These are phyloP conservation scores for Parsonsia alboflavescens DNA, from an alignment of 257 asterid genomes.

Conservation along the genomic window DNA sequence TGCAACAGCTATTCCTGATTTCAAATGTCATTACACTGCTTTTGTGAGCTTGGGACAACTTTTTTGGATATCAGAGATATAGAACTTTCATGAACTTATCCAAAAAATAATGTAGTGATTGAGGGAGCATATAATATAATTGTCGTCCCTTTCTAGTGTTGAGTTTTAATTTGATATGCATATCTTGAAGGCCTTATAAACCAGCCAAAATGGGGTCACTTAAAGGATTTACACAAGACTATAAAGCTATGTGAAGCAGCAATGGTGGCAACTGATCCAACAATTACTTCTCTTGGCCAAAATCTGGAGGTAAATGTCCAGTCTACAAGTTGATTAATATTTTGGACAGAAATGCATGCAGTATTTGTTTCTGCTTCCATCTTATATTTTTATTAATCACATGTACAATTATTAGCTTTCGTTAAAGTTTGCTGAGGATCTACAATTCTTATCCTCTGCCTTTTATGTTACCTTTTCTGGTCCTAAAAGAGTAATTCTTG, in stretches of 20 bases:
- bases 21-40: background rate
- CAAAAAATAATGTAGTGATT: background rate
- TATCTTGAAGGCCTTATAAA: conserved; percentile 45
- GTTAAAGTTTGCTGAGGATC: background rate
- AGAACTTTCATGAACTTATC: background rate
- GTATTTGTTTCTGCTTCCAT: background rate
- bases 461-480: background rate
- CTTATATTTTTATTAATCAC: background rate
- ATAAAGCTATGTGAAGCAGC: conserved; percentile 85
- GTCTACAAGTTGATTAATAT: background rate
- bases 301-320: conserved; percentile 51
- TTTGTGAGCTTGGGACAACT: background rate
- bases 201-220: conserved; percentile 88
- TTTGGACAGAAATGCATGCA: background rate
- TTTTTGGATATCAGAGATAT: background rate
- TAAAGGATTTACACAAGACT: conserved; percentile 75
- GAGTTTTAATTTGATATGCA: background rate
- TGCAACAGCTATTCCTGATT: background rate
- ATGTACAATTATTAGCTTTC: too few species aligned
- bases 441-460: background rate
- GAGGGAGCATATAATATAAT: background rate
- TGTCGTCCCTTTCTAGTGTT: background rate
- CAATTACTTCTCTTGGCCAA: conserved; percentile 55
- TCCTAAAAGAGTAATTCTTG: background rate
- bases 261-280: conserved; percentile 67